A percentile compares a stretch with the other conserved stretches of the same genome.
These are phyloP conservation scores for Monilinia vaccinii-corymbosi DNA, from an alignment of 2,329 filamentous ascomycete genomes.

Conservation along the genomic window DNA sequence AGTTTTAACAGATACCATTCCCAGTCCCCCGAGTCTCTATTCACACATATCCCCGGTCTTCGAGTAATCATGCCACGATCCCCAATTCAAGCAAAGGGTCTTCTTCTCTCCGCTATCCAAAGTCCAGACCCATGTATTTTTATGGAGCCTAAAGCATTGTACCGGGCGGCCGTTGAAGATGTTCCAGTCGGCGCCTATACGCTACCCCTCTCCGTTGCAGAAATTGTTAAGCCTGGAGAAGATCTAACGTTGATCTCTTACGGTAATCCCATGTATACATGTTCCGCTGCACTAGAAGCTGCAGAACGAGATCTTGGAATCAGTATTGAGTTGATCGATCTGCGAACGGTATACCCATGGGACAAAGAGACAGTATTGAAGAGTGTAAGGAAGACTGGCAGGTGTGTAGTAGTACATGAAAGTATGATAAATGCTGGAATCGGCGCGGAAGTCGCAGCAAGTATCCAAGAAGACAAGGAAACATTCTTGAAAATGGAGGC, in stretches of 20 bases:
- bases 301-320: constrained; percentile 60
- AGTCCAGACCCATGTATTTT: constrained; percentile 63
- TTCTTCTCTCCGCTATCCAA: constrained; percentile 54
- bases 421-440: constrained; percentile 68
- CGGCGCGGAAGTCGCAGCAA: constrained; percentile 62
- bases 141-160: constrained; percentile 68
- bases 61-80: constrained; percentile 62
- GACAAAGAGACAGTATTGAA: constrained; percentile 55
- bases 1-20: constrained; percentile 48
- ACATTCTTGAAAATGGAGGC: constrained; percentile 62
- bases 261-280: constrained; percentile 62
- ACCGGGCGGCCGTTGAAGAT: constrained; percentile 64
- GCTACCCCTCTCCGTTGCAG: constrained; percentile 59
- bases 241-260: constrained; percentile 63
- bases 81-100: constrained; percentile 61
- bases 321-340: constrained; percentile 59
- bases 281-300: constrained; percentile 53
- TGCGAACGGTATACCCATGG: constrained; percentile 66
- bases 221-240: constrained; percentile 56
- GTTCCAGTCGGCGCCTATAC: constrained; percentile 60
- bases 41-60: constrained; percentile 61
- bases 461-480: constrained; percentile 52
- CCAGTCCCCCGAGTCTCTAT: constrained; percentile 62
- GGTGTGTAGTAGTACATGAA: constrained; percentile 64
- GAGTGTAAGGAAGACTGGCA: constrained; percentile 61